Base-by-base conservation (phyloP, 2,329 filamentous ascomycete species). In the Penicillium sp. region DNA sequence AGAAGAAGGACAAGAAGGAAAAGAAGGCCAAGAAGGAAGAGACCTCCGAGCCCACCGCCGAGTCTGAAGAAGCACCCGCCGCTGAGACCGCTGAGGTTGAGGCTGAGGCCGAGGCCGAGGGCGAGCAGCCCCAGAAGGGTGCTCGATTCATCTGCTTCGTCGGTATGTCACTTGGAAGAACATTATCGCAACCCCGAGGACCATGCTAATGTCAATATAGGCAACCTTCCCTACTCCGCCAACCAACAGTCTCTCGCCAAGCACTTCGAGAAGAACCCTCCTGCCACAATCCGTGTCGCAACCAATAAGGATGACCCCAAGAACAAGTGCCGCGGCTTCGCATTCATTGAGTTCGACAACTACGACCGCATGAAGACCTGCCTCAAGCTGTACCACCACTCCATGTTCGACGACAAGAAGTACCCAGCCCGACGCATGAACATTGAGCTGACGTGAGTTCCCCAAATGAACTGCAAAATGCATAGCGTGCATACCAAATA, bases 291-390 rank as follows among this genome's bases (percentile, higher is more conserved):
- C 47, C 90, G 93, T 21, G 86, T 91, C 57, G 84, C 90, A 45
- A 90, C 86, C 49, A 83, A 89, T 66, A 85, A 86, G 62, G 78
- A 79, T 50, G 79, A 85, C 60, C 81, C 83, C 11, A 80, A 79
- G 34, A 56, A 32, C 51, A 84, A 86, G 61, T 88, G 85, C 67
- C 88, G 88, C 63, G 90, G 91, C 34, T 88, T 89, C 66, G 91
- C 90, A 5, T 96, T 97, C 73, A 80, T 97, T 64, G 93, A 97
- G 74, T 97, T 97, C 70, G 86, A 86, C 60, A 83, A 86, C 63
- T 95, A 87, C 76, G 89, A 92, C 75, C 86, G 89, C 70, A 95
- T 96, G 91, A 90, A 95, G 80, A 94, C 91, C 31, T 96, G 91
- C 69, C 81, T 97, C 57, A 90, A 92, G 74, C 86, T 91, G 60